Conservation (phyloP, 805 yeast genomes). For the Candida berthetii region DNA sequence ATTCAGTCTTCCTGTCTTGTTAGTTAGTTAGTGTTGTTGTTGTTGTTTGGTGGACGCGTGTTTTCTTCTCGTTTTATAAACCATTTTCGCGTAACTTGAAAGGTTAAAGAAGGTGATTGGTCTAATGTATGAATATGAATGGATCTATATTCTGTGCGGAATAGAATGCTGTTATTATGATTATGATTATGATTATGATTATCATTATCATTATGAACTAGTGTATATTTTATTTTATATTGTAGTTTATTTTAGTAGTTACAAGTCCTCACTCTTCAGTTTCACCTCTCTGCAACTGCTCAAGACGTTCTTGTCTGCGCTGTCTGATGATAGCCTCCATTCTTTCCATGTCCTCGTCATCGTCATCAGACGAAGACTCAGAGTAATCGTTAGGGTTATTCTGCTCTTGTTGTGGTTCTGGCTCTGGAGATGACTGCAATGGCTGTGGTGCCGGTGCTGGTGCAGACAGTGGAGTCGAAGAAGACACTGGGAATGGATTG, state of each 20-base stretch:
- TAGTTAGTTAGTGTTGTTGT: neutral
- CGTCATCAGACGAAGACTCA: constrained; percentile 21
- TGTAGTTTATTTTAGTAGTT: neutral
- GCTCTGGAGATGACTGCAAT: constrained; percentile 22
- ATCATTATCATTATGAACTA: too few relatives aligned
- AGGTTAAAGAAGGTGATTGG: too few relatives aligned
- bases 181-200: too few relatives aligned
- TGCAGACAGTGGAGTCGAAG: constrained; percentile 23
- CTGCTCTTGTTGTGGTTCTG: constrained; percentile 7
- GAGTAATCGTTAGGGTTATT: constrained; percentile 9
- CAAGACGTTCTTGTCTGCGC: constrained; percentile 42
- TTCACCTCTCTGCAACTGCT: neutral
- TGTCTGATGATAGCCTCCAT: constrained; percentile 32
- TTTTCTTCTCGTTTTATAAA: neutral
- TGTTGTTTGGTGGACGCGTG: neutral
- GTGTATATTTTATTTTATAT: too few relatives aligned
- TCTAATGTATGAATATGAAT: too few relatives aligned
- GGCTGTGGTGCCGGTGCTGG: constrained; percentile 27
- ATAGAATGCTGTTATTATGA: too few relatives aligned
- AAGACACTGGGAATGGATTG: too few relatives aligned
- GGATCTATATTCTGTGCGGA: too few relatives aligned
- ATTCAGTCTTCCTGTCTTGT: constrained; percentile 17
- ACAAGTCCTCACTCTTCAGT: neutral
- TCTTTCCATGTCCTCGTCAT: constrained; percentile 40
- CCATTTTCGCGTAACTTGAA: neutral